Evolutionary conservation across 1,139 yeast genomes (phyloP), one percentile per base, ranked within the genome.

Genomic region (Lodderomyces oxycetoniae): DNA sequence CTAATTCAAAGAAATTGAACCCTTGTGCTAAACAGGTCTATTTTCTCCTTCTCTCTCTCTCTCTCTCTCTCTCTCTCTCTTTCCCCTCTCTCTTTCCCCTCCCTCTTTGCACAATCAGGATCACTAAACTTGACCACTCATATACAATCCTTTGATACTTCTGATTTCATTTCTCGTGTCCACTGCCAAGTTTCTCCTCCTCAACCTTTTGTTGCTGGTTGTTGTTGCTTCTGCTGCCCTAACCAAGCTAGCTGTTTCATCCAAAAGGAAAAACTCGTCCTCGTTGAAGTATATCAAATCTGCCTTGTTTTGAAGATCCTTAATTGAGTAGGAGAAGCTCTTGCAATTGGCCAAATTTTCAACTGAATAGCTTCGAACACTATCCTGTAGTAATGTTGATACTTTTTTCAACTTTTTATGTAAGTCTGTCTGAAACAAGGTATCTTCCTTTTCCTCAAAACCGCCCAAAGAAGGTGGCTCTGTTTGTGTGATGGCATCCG

Each of bases 401-500:
- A 67, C 47, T 26, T 48, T 50, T 2, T 35, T 36, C 30, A 67
- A 48, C 35, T 54, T 60, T n/a, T 33, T 35, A 17, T 48, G 36
- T 10, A 67, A 43, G 25, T 47, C 40, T 10, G 40, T 47, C 34
- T 57, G 68, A 14, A 45, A 49, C 17, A 65, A 46, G 31, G 49
- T 51, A 39, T 61, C 71, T 38, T 32, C 23, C 48, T 53, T 17
- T 38, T 28, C 26, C 26, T 51, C 55, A 6, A 48, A 53, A 14
- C 14, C n/a, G 6, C 26, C 26, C 11, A 8, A 10, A 8, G 26
- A 24, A n/a, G n/a, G n/a, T 29, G 31, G 22, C 9, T 30, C 32
- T 1, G 74, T 67, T 44, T 68, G 74, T 16, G 55, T 45, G 4
- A 66, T 55, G 1, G 67, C 62, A 42, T 68, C 74, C 3, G 68